Evolutionary conservation across 805 yeast genomes (phyloP), one percentile per base, ranked within the genome.

Genomic region (Brettanomyces anomalus): DNA sequence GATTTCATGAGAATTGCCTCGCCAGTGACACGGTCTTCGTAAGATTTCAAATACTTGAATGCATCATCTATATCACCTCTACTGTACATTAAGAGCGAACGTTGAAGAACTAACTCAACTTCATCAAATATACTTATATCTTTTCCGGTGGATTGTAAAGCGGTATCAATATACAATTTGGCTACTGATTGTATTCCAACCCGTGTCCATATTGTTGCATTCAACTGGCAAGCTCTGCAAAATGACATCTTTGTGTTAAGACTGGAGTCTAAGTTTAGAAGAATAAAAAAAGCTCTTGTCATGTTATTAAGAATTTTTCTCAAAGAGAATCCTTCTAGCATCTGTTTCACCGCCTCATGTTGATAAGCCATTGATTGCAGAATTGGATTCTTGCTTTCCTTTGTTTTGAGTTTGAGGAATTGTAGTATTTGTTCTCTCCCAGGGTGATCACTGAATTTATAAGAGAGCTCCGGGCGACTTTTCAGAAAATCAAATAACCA

Each of bases 401-500:
- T 74, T 0, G 84, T 70, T 51, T 76, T 76, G 17, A 70, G 60
- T 24, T 76, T 71, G 35, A 81, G 60, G 53, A 81, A 83, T 43
- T 76, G 77, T 19, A 85, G 61, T 11, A 86, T 71, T 53, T 83
- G 89, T 45, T 74, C 80, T 44, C 78, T 77, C 24, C 82, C 72
- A 5, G 74, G 50, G 6, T 49, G 53, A 33, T 49, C 48, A 70
- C 34, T 58, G 48, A 42, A 60, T 51, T 70, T 71, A 52, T 49
- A 39, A 36, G 49, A 57, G 8, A 79, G 55, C 39, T 72, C 67
- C 0, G 95, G 96, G 52, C 80, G 72, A 45, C 76, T 74, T 46
- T 76, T 77, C 53, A 85, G 68, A 51, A 82, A 85, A 48, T 80
- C 74, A 49, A 79, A 77, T 1, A 86, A 65, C 88, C 93, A 83